Evolutionary conservation across 257 asterid genomes (phyloP), one percentile per base, ranked within the genome.

Genomic region (Lycium barbarum): DNA sequence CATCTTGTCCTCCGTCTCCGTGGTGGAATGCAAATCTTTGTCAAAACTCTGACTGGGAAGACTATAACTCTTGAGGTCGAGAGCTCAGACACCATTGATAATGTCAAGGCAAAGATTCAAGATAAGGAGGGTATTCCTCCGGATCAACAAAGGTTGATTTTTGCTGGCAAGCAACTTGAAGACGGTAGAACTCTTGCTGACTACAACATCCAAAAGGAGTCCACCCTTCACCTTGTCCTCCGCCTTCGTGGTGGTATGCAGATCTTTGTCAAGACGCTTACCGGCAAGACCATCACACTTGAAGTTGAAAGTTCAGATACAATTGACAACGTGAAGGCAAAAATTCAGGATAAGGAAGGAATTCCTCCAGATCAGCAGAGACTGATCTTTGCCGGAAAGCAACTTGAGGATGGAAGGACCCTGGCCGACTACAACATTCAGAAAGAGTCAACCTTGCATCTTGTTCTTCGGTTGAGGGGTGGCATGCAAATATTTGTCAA

Each of bases 311-410:
- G 80, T 47, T 45, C 80, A 6, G 80, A 45, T 20, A 73, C 59
- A 0, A 45, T 73, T 12, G 80, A 73, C 40, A 72, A 72, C 0
- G 80, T 72, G 2, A 72, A 72, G 2, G 80, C 58, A 2, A 72
- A 72, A 22, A 72, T 72, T 5, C 58, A 72, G 17, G 80, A 72
- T 22, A 72, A 72, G 59, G 80, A 72, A 47, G 80, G 80, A 9
- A 72, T 72, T 72, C 80, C 80, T 45, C 80, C 80, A n/a, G 80
- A 45, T 58, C 80, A 72, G 80, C 58, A 72, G 80, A 72, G 80
- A 20, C 38, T 72, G 38, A 72, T 72, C 38, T 72, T 72, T 45
- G 80, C 80, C 0, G 80, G 80, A 0, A 72, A 72, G 59, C 80
- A 72, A 45, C 80, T 72, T 45, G 80, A 72, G 38, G 80, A 72